These are phyloP conservation scores for Calonectria fujianensis DNA, from an alignment of 2,329 filamentous ascomycete species.

Conservation along the genomic window DNA sequence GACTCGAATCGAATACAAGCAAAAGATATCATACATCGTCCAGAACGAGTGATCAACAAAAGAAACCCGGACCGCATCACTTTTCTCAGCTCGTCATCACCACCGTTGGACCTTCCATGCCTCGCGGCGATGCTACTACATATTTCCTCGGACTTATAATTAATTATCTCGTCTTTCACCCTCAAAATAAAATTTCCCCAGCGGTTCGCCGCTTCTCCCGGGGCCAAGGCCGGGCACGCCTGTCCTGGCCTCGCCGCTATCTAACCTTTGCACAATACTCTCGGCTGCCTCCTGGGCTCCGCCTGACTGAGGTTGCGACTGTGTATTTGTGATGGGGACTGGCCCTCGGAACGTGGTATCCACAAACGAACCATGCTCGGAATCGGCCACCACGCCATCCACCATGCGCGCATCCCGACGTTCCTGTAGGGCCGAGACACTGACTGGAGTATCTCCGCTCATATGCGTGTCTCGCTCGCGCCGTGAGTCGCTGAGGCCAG, in stretches of 20 bases:
- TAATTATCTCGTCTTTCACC: conserved; percentile 56
- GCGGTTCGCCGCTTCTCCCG: conserved; percentile 65
- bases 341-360: conserved; percentile 79
- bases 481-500: conserved; percentile 69
- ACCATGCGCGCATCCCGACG: conserved; percentile 78
- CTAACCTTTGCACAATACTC: conserved; percentile 76
- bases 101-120: conserved; percentile 18
- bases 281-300: conserved; percentile 75
- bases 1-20: conserved; percentile 17
- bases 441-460: conserved; percentile 66
- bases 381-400: conserved; percentile 78
- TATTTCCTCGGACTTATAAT: conserved; percentile 19
- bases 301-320: conserved; percentile 50
- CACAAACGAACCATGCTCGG: conserved; percentile 74
- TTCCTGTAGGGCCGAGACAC: conserved; percentile 69
- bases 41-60: conserved; percentile 27
- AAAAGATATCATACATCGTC: conserved; percentile 30
- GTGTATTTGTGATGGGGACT: conserved; percentile 63
- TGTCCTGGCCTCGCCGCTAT: conserved; percentile 67
- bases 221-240: conserved; percentile 64
- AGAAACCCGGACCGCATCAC: conserved; percentile 12
- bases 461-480: conserved; percentile 60
- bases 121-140: conserved; percentile 31
- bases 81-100: conserved; percentile 18
- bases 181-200: conserved; percentile 79